These are phyloP conservation scores for Diplogelasinospora grovesii DNA, from an alignment of 495 filamentous ascomycete genomes.

Conservation along the genomic window DNA sequence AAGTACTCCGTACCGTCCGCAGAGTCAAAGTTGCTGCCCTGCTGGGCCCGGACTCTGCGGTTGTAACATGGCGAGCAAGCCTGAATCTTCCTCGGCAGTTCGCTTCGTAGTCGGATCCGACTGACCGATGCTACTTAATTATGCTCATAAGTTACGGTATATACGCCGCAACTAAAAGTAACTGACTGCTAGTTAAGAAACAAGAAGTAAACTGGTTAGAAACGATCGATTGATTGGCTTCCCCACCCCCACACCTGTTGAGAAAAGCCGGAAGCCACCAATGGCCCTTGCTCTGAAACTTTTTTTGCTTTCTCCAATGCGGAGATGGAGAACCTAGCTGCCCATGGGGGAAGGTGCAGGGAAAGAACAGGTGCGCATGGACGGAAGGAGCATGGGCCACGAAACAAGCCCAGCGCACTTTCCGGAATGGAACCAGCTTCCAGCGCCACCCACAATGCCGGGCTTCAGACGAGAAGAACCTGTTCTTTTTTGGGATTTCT, in stretches of 20 bases:
- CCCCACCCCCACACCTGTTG: slow-evolving; percentile 6
- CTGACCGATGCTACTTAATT: too few species aligned
- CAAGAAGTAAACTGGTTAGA: too few species aligned
- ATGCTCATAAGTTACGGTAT: too few species aligned
- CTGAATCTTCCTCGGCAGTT: slow-evolving; percentile 3
- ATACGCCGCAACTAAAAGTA: too few species aligned
- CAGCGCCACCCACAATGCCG: not conserved
- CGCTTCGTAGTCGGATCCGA: too few species aligned
- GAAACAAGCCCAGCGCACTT: not conserved
- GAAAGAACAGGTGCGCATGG: slow-evolving; percentile 3
- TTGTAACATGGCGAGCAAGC: slow-evolving; percentile 3
- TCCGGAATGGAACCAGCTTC: not conserved
- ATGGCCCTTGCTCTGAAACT: slow-evolving; percentile 1
- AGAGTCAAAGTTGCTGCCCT: not conserved
- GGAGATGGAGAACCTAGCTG: slow-evolving; percentile 9
- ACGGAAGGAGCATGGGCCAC: not conserved
- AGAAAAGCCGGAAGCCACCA: not conserved
- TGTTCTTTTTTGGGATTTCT: too few species aligned
- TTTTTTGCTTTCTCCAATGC: slow-evolving; percentile 17
- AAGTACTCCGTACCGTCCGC: not conserved
- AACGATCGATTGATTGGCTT: slow-evolving; percentile 10
- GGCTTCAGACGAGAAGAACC: not conserved
- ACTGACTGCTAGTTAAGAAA: too few species aligned
- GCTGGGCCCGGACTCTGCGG: not conserved
- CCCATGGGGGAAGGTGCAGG: slow-evolving; percentile 10